Evolutionary conservation across 805 yeast species (phyloP), one percentile per base, ranked within the genome.

Genomic region (Millerago galiae): DNA sequence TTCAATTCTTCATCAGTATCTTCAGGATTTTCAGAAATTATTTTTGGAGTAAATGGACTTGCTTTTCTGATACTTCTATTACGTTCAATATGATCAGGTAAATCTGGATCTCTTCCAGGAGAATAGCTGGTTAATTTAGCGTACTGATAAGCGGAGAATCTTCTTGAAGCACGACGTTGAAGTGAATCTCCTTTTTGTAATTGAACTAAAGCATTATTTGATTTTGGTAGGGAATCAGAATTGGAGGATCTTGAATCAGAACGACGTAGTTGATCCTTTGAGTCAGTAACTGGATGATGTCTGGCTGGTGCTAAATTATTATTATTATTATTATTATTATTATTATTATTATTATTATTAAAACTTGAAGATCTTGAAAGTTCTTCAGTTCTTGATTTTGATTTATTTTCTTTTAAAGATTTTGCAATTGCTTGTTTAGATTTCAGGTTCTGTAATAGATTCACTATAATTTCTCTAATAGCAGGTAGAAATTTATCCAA

Each of bases 111-210:
- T 43, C 51, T 42, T 43, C 55, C 56, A 1, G 61, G 61, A 10
- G 73, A 58, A 45, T 65, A 65, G 46, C 73, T 77, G 0, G 86
- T 68, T 10, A 85, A 69, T 54, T 83, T 85, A 1, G 95, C 87
- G 62, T 82, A 81, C 56, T 91, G 98, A 47, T 90, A 91, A 0
- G 97, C 96, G 5, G 96, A 88, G 58, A 83, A 91, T 42, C 99
- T 70, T 52, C 91, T 83, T 0, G 97, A 90, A 0, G 98, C 99
- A 47, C 96, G 75, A 51, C 99, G 74, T 66, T 83, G 95, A 27
- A 93, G 67, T 3, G 86, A 83, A 37, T 85, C 86, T 3, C 90
- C 87, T 36, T 81, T 79, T 55, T 91, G 96, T 9, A 91, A 68
- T 51, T 85, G 86, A 0, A 79, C 70, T 25, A 90, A 67, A 0